Conservation (phyloP, 1,139 yeast genomes). For the Zygotorulaspora mrakii region DNA sequence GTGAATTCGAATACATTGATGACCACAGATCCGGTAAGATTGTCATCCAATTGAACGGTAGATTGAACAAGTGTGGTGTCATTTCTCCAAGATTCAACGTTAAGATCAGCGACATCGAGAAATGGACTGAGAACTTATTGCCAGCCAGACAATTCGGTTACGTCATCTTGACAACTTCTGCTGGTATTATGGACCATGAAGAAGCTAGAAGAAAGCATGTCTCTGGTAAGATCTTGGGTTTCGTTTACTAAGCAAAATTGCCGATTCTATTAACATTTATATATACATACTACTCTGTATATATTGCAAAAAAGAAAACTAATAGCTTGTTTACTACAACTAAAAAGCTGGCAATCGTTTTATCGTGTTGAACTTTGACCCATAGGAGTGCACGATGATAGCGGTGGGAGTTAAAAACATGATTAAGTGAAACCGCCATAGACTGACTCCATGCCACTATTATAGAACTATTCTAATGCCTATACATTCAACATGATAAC, state of each 20-base stretch:
- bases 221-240: constrained; percentile 96
- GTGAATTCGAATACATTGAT: constrained; percentile 97
- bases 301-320: no score
- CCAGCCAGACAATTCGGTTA: constrained; percentile 99
- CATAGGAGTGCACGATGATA: no score
- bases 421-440: no score
- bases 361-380: no score
- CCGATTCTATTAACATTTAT: no score
- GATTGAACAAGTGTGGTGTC: constrained; percentile 98
- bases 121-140: constrained; percentile 95
- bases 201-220: constrained; percentile 99
- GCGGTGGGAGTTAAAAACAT: no score
- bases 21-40: constrained; percentile 99
- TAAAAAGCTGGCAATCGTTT: no score
- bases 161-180: constrained; percentile 96
- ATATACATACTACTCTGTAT: no score
- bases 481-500: neutral
- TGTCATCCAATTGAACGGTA: constrained; percentile 95
- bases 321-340: no score
- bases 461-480: no score
- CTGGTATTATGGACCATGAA: constrained; percentile 99
- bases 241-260: constrained; percentile 63
- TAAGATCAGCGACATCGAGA: constrained; percentile 88
- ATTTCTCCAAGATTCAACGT: constrained; percentile 98
- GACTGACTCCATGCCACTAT: no score